Conservation (phyloP, 345 rosid species). For the Syzygium oleosum region DNA sequence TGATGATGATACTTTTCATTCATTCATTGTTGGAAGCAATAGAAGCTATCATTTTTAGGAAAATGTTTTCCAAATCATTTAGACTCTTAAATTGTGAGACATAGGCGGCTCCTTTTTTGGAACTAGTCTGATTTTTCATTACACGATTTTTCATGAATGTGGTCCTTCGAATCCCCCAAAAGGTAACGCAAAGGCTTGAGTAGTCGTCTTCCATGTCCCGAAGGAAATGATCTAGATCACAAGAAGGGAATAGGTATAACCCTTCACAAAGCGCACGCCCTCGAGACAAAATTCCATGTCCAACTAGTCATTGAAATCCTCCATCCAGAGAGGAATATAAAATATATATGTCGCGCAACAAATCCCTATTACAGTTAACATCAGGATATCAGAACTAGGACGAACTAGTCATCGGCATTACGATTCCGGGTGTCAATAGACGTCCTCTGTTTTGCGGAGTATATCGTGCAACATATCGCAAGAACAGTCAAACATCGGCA, state of each 20-base stretch:
- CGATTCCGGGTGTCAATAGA: too few relatives aligned
- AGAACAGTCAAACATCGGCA: too few relatives aligned
- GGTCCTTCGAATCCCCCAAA: neutral
- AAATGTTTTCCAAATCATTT: neutral
- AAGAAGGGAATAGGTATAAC: neutral
- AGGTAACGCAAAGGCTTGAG: neutral
- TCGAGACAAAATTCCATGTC: neutral
- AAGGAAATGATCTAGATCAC: neutral
- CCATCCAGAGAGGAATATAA: too few relatives aligned
- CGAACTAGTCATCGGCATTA: neutral
- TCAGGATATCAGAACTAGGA: too few relatives aligned
- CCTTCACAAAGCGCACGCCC: neutral
- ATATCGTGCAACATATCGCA: too few relatives aligned
- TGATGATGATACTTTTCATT: neutral
- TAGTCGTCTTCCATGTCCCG: neutral
- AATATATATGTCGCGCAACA: too few relatives aligned
- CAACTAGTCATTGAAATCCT: neutral
- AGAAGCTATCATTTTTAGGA: rapidly evolving
- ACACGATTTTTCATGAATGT: neutral
- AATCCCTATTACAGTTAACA: too few relatives aligned
- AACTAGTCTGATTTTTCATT: neutral
- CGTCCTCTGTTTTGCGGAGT: too few relatives aligned
- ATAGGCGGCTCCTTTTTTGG: neutral
- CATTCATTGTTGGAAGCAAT: neutral
- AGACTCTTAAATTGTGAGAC: neutral